A percentile compares a stretch with the other conserved stretches of the same genome.
phyloP scores from a whole-genome alignment of 306 rosid genomes.

The Leucaena leucocephala region DNA sequence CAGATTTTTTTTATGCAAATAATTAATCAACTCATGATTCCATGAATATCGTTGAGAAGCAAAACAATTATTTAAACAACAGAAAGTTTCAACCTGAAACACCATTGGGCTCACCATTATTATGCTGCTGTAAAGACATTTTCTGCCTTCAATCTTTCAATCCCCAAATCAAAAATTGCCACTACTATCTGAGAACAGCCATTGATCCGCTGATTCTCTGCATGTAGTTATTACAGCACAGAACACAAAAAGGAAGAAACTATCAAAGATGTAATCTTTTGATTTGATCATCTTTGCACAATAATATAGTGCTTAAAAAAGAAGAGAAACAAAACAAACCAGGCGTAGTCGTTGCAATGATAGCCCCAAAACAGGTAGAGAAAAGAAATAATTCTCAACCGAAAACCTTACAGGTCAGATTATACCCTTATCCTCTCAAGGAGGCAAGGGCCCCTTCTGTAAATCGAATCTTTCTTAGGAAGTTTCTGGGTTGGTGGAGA shows the following conservation, averaged over 20 bases:
- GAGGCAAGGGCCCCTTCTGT: not conserved
- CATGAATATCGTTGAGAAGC: not conserved
- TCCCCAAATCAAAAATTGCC: constrained; percentile 38
- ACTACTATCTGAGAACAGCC: constrained; percentile 50
- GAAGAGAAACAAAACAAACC: not conserved
- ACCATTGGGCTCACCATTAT: constrained; percentile 46
- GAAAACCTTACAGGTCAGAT: constrained; percentile 40
- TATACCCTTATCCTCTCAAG: constrained; percentile 14
- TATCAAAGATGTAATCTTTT: not conserved
- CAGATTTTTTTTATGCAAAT: not conserved
- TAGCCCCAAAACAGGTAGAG: constrained; percentile 1
- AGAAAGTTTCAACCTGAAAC: constrained; percentile 49
- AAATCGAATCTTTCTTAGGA: constrained; percentile 22
- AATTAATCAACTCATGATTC: not conserved
- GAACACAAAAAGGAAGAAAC: constrained; percentile 11
- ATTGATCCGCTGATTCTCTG: constrained; percentile 43
- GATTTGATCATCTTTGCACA: constrained; percentile 21
- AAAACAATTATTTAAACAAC: not conserved
- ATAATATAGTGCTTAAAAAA: constrained; percentile 14
- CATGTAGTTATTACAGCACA: constrained; percentile 20
- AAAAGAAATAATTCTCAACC: constrained; percentile 10
- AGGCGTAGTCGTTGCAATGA: constrained; percentile 1
- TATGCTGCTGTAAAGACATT: constrained; percentile 51
- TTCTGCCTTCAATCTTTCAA: constrained; percentile 40
- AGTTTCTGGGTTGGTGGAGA: not conserved